Conservation (phyloP, 495 filamentous ascomycete genomes). For the Penicillium steckii region DNA sequence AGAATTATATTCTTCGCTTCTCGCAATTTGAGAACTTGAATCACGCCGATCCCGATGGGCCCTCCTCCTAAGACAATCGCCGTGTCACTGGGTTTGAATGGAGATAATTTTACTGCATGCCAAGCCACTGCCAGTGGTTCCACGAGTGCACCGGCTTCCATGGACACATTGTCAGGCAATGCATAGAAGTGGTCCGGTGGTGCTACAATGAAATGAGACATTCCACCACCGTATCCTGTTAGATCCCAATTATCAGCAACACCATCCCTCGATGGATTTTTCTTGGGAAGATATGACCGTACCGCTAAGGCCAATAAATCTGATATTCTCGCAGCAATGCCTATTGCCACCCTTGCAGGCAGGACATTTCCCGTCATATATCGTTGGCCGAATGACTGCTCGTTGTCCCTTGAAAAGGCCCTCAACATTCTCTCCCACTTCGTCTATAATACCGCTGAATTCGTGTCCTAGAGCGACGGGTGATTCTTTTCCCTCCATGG, state of each 20-base stretch:
- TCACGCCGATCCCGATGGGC: constrained; percentile 58
- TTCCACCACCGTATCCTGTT: constrained; percentile 28
- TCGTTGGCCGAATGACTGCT: constrained; percentile 58
- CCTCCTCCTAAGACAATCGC: constrained; percentile 56
- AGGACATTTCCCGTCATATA: constrained; percentile 55
- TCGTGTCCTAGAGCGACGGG: constrained; percentile 62
- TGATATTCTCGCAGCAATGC: constrained; percentile 59
- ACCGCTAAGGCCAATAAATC: constrained; percentile 60
- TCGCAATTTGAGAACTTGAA: constrained; percentile 50
- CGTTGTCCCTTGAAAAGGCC: constrained; percentile 49
- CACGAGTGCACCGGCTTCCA: constrained; percentile 44
- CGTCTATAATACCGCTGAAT: constrained; percentile 57
- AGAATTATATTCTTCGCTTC: constrained; percentile 54
- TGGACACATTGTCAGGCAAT: constrained; percentile 15
- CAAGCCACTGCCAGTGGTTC: constrained; percentile 62
- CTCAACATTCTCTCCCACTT: constrained; percentile 52
- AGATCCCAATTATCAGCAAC: too few relatives aligned
- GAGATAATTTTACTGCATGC: constrained; percentile 57
- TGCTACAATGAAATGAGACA: constrained; percentile 27
- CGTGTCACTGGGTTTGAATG: constrained; percentile 43
- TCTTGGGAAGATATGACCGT: constrained; percentile 6
- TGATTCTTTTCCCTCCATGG: constrained; percentile 50
- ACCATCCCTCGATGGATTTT: too few relatives aligned
- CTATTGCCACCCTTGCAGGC: constrained; percentile 51
- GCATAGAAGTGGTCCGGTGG: constrained; percentile 26